phyloP scores from a whole-genome alignment of 1,284 basidiomycete species.

The Fomitopsis palustris region DNA sequence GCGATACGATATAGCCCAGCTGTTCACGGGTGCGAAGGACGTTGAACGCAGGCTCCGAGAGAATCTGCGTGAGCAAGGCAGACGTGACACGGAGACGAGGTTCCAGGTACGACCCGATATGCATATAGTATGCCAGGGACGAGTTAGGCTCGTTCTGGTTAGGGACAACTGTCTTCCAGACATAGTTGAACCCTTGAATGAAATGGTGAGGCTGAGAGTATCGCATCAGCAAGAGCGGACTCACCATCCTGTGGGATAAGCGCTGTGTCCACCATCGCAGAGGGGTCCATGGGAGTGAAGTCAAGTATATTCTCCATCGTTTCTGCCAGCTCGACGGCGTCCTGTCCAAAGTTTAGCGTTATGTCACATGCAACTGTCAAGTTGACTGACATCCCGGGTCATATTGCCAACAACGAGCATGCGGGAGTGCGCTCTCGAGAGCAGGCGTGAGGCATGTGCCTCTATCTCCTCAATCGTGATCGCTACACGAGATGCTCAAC shows the following conservation, averaged over 20 bases:
- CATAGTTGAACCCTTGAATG: constrained; percentile 62
- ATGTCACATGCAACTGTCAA: background rate
- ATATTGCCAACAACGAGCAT: constrained; percentile 88
- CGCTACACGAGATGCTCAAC: constrained; percentile 36
- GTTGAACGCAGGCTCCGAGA: constrained; percentile 91
- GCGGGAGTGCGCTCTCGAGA: constrained; percentile 71
- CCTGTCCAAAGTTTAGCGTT: constrained; percentile 38
- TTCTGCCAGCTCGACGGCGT: constrained; percentile 73
- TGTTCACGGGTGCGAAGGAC: constrained; percentile 95
- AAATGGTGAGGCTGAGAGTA: constrained; percentile 11
- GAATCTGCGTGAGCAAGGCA: constrained; percentile 70
- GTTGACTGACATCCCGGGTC: constrained; percentile 60
- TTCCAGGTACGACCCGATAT: constrained; percentile 64
- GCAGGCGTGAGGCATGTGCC: constrained; percentile 58
- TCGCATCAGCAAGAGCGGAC: constrained; percentile 46
- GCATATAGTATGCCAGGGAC: constrained; percentile 75
- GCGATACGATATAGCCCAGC: constrained; percentile 87
- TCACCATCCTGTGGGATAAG: constrained; percentile 36
- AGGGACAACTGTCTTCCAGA: constrained; percentile 69
- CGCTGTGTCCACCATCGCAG: constrained; percentile 59
- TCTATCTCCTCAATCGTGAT: constrained; percentile 75
- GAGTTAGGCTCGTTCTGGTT: constrained; percentile 91
- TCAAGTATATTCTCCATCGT: constrained; percentile 70
- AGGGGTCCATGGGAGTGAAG: constrained; percentile 50
- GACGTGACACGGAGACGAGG: constrained; percentile 55